Base-by-base conservation (phyloP, 306 rosid genomes). In the Vigna nakashimae region DNA sequence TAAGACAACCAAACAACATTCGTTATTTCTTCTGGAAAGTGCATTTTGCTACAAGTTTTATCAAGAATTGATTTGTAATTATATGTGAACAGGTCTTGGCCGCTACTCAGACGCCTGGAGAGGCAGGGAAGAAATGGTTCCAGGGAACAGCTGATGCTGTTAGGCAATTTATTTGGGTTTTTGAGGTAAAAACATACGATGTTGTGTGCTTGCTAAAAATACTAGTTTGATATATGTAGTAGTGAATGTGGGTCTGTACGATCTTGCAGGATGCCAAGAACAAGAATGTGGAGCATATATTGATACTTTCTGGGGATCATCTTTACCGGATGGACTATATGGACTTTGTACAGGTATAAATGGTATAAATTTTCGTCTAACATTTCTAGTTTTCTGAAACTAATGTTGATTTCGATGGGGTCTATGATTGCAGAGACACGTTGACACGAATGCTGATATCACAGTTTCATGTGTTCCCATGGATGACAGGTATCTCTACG, bases 141-240 rank as follows among this genome's bases (percentile, higher is more conserved):
- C 97, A 94, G 77, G 96, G 98, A 56, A 94, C 98, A 60, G 97
- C 98, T 10, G 98, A 94, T 86, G 98, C 97, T 60, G 98, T 94
- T 60, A 90, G 98, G 85, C 96, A 90, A 86, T 94, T 94, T 65
- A 68, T 75, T 63, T 94, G 98, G 98, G 96, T 94, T 50, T 94
- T 94, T 83, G 97, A 92, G 97, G 98, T 94, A 66, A 64, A 84
- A 69, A 56, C 24, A n/a, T 78, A 9, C 45, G 48, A 36, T 72
- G 49, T 57, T 62, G 26, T 12, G 4, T 45, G 26, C 63, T 57
- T 52, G 65, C 53, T 53, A 56, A 62, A 69, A 16, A 32, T 53
- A 42, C 36, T 74, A 17, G 58, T 62, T 52, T 74, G 46, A 16
- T 43, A 24, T 42, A 24, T 40, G 65, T 48, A 43, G 38, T 13